These are phyloP conservation scores for Salvia rosmarinus DNA, from an alignment of 257 asterid species.

Conservation along the genomic window DNA sequence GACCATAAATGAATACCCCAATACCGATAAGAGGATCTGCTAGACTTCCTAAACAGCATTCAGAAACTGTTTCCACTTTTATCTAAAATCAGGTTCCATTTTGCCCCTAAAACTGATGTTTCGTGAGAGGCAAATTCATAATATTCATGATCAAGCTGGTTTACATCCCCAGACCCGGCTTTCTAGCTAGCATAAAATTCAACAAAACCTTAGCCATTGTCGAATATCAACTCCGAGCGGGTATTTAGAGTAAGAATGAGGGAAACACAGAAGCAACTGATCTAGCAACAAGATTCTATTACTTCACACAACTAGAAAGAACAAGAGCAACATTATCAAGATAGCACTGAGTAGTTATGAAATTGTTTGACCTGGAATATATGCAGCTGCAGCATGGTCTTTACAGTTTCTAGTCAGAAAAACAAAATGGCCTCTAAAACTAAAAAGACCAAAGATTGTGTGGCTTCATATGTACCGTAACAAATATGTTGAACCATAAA, in stretches of 20 bases:
- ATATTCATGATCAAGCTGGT: not conserved
- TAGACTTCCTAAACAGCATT: not conserved
- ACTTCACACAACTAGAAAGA: not conserved
- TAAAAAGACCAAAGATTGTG: slow-evolving; percentile 30
- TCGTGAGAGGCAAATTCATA: not conserved
- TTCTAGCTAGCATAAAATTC: slow-evolving; percentile 1
- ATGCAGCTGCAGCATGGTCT: slow-evolving; percentile 25
- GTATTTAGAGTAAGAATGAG: not conserved
- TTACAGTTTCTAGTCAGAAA: slow-evolving; percentile 13
- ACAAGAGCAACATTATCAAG: not conserved
- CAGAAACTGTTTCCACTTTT: not conserved
- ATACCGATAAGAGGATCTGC: not conserved
- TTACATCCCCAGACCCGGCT: no score
- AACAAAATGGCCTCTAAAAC: slow-evolving; percentile 17
- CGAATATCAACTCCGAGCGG: slow-evolving; percentile 8
- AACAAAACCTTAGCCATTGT: not conserved
- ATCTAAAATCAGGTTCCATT: not conserved
- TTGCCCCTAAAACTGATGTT: not conserved
- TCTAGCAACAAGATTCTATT: slow-evolving; percentile 19
- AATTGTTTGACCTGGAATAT: slow-evolving; percentile 1
- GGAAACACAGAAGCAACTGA: not conserved
- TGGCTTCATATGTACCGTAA: slow-evolving; percentile 34
- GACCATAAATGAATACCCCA: no score
- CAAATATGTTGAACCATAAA: slow-evolving; percentile 17
- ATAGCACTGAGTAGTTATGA: not conserved